Percentiles rank a stretch among this genome's conserved stretches.
Conservation (phyloP, 306 rosid species). For the Hippophae rhamnoides region DNA sequence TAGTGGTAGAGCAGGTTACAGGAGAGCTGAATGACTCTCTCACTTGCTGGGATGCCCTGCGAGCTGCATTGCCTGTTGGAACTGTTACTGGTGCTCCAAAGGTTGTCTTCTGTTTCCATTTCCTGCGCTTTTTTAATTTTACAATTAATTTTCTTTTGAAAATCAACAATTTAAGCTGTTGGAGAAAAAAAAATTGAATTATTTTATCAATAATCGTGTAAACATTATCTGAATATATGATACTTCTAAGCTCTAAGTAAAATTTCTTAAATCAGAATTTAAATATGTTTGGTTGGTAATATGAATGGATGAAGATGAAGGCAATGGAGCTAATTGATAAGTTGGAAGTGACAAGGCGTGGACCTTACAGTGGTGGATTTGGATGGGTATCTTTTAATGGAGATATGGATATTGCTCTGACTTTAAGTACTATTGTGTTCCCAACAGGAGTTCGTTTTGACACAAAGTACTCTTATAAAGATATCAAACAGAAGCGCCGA, state of each 20-base stretch:
- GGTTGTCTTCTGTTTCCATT: constrained; percentile 27
- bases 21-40: constrained; percentile 63
- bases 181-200: too few relatives aligned
- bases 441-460: constrained; percentile 52
- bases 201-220: too few relatives aligned
- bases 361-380: constrained; percentile 77
- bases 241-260: too few relatives aligned
- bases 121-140: constrained; percentile 3
- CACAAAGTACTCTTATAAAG: constrained; percentile 64
- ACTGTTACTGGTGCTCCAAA: constrained; percentile 88
- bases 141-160: neutral
- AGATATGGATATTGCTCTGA: constrained; percentile 76
- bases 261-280: neutral
- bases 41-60: constrained; percentile 67
- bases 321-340: constrained; percentile 81
- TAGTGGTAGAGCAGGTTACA: constrained; percentile 34
- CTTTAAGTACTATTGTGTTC: constrained; percentile 65
- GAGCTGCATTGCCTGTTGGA: constrained; percentile 79
- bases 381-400: constrained; percentile 54
- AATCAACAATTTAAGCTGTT: neutral
- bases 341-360: constrained; percentile 56
- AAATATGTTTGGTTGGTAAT: neutral
- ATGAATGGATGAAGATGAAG: constrained; percentile 47
- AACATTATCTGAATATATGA: too few relatives aligned
- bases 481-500: constrained; percentile 32